Conservation (phyloP, 2,329 filamentous ascomycete genomes). For the Chaetomium sp. region DNA sequence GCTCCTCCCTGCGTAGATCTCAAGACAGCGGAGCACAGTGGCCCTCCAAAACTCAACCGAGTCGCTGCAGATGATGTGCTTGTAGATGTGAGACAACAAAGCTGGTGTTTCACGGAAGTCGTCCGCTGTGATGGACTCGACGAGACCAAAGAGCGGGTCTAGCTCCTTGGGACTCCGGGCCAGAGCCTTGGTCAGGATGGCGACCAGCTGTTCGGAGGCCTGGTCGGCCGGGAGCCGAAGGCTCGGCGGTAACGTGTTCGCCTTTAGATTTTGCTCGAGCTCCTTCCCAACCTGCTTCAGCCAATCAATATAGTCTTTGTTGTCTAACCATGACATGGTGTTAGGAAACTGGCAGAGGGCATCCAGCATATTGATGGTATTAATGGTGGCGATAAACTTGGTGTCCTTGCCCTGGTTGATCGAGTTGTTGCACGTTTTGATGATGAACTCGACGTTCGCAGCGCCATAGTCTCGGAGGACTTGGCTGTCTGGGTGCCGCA, state of each 20-base stretch:
- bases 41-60: slow-evolving; percentile 85
- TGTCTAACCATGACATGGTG: slow-evolving; percentile 71
- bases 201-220: slow-evolving; percentile 83
- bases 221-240: slow-evolving; percentile 86
- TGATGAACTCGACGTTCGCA: slow-evolving; percentile 71
- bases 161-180: slow-evolving; percentile 73
- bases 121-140: slow-evolving; percentile 81
- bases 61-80: slow-evolving; percentile 77
- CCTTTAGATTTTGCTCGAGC: slow-evolving; percentile 72
- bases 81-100: slow-evolving; percentile 82
- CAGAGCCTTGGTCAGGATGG: slow-evolving; percentile 79
- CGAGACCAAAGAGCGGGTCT: slow-evolving; percentile 80
- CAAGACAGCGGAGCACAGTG: slow-evolving; percentile 81
- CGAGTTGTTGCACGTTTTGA: slow-evolving; percentile 66
- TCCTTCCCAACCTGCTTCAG: slow-evolving; percentile 71
- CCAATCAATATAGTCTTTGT: slow-evolving; percentile 62
- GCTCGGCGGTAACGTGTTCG: slow-evolving; percentile 67
- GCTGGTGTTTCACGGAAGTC: slow-evolving; percentile 77
- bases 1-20: slow-evolving; percentile 77
- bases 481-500: slow-evolving; percentile 73
- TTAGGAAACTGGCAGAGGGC: slow-evolving; percentile 70
- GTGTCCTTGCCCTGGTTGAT: slow-evolving; percentile 69
- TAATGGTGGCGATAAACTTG: slow-evolving; percentile 71
- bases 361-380: slow-evolving; percentile 82
- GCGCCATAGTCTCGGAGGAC: slow-evolving; percentile 74